These are phyloP conservation scores for Pulveroboletus frians DNA, from an alignment of 768 basidiomycete species.

Conservation along the genomic window DNA sequence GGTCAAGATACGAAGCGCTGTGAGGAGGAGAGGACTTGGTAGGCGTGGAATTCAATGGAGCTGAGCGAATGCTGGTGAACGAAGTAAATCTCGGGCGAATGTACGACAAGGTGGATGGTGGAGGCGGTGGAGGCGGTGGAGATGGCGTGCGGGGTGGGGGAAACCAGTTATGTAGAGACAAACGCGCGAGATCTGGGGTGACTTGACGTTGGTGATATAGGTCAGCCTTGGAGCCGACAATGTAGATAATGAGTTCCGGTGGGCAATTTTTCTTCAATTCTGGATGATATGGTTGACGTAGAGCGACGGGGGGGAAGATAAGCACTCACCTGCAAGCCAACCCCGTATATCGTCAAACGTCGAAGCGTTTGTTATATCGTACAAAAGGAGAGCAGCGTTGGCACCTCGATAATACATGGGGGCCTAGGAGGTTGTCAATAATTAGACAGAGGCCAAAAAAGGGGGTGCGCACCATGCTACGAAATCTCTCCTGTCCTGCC, in stretches of 20 bases:
- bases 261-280: conserved; percentile 88
- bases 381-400: conserved; percentile 88
- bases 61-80: conserved; percentile 55
- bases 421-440: conserved; percentile 46
- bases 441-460: conserved; percentile 7
- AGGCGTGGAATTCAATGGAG: conserved; percentile 44
- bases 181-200: conserved; percentile 76
- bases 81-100: conserved; percentile 34
- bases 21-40: conserved; percentile 48
- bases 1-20: conserved; percentile 59
- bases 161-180: conserved; percentile 83
- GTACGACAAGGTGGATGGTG: conserved; percentile 35
- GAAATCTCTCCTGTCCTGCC: conserved; percentile 89
- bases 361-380: conserved; percentile 88
- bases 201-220: conserved; percentile 67
- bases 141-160: conserved; percentile 71
- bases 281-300: conserved; percentile 28
- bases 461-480: conserved; percentile 68
- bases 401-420: conserved; percentile 97
- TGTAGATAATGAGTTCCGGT: conserved; percentile 86
- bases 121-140: conserved; percentile 54
- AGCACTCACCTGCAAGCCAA: conserved; percentile 75
- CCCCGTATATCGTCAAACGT: conserved; percentile 88
- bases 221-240: conserved; percentile 92
- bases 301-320: not conserved